Percentiles rank a stretch among this genome's conserved stretches.
phyloP scores from a whole-genome alignment of 2,329 filamentous ascomycete species.

The Colletotrichum simmondsii region DNA sequence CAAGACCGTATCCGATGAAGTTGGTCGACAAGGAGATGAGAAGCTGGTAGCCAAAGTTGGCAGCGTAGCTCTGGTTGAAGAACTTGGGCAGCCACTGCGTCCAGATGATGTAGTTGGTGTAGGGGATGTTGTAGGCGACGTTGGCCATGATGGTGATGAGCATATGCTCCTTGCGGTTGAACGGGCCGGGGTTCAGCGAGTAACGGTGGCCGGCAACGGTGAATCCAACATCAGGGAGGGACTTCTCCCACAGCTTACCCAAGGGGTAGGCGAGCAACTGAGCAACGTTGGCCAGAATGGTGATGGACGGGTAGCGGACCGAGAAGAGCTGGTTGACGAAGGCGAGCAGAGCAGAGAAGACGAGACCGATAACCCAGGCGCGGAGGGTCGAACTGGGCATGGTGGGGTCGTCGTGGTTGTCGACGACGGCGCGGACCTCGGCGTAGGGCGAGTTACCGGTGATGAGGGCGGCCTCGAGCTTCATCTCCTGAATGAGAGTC shows the following conservation, averaged over 20 bases:
- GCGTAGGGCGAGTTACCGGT: conserved; percentile 46
- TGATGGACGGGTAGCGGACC: conserved; percentile 49
- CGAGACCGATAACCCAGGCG: conserved; percentile 47
- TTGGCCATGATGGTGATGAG: conserved; percentile 67
- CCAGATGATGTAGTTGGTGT: conserved; percentile 56
- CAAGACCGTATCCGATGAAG: conserved; percentile 60
- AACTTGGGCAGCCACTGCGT: conserved; percentile 52
- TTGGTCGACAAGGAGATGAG: conserved; percentile 57
- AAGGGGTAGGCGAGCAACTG: conserved; percentile 50
- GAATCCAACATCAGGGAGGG: conserved; percentile 47
- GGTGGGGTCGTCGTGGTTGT: conserved; percentile 49
- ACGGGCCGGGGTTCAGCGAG: conserved; percentile 59
- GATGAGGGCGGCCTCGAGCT: conserved; percentile 45
- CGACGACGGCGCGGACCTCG: conserved; percentile 52
- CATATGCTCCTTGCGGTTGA: conserved; percentile 65
- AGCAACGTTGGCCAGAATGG: conserved; percentile 49
- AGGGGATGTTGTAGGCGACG: conserved; percentile 53
- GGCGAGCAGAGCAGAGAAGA: conserved; percentile 45
- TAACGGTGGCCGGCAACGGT: conserved; percentile 45
- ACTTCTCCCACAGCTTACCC: conserved; percentile 46
- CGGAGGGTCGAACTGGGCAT: conserved; percentile 50
- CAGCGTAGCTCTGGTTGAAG: conserved; percentile 56
- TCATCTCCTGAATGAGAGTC: conserved; percentile 45
- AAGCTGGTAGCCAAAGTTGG: conserved; percentile 55
- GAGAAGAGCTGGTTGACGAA: conserved; percentile 50